These are phyloP conservation scores for Coniochaeta sp. DNA, from an alignment of 2,329 filamentous ascomycete species.

Conservation along the genomic window DNA sequence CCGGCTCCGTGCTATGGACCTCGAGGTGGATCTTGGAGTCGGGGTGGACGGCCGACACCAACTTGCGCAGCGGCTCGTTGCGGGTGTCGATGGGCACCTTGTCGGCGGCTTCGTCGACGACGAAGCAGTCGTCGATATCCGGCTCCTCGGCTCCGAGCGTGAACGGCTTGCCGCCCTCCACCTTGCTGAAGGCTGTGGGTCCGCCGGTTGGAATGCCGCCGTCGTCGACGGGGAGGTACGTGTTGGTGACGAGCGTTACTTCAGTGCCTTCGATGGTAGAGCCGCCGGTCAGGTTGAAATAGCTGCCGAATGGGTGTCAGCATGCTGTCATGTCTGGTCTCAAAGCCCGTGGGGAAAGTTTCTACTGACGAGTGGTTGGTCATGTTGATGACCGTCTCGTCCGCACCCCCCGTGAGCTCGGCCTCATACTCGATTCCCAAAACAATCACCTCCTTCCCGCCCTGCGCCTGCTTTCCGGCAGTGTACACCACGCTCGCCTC, in stretches of 20 bases:
- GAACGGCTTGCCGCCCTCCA: slow-evolving; percentile 62
- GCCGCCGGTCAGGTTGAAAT: slow-evolving; percentile 57
- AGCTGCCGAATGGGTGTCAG: slow-evolving; percentile 26
- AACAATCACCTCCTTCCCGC: slow-evolving; percentile 57
- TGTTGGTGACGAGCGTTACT: slow-evolving; percentile 59
- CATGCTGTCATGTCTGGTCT: not conserved
- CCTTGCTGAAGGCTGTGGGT: slow-evolving; percentile 56
- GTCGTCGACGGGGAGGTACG: slow-evolving; percentile 67
- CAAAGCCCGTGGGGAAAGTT: not conserved
- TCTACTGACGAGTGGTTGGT: slow-evolving; percentile 81
- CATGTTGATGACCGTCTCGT: slow-evolving; percentile 89
- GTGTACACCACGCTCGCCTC: slow-evolving; percentile 74
- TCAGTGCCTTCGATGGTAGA: slow-evolving; percentile 46
- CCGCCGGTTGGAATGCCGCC: slow-evolving; percentile 66
- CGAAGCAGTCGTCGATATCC: slow-evolving; percentile 85
- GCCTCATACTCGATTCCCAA: slow-evolving; percentile 87
- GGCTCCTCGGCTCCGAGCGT: slow-evolving; percentile 63
- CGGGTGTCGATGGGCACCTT: slow-evolving; percentile 62
- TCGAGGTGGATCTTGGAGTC: slow-evolving; percentile 73
- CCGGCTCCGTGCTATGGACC: slow-evolving; percentile 84
- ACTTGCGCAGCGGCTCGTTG: slow-evolving; percentile 50
- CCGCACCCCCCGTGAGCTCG: slow-evolving; percentile 66
- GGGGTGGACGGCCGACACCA: slow-evolving; percentile 69
- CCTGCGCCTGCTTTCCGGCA: slow-evolving; percentile 53
- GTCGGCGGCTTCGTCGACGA: slow-evolving; percentile 58